Evolutionary conservation across 2,329 filamentous ascomycete species (phyloP), one percentile per base, ranked within the genome.

Genomic region (Echinosphaeria canescens): DNA sequence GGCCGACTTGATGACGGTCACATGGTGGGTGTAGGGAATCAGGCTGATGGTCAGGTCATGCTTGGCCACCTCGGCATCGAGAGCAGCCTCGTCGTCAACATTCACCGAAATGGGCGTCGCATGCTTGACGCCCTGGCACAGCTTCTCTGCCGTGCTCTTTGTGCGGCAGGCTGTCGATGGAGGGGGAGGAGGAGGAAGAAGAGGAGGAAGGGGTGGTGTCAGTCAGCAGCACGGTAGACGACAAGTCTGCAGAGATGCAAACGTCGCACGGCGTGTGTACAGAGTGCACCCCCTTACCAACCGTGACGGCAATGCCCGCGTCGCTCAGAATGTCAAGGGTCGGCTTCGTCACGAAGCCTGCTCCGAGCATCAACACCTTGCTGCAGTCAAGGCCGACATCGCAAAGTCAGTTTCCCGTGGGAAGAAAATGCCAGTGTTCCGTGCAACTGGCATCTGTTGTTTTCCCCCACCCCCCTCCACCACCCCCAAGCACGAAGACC

Each of bases 21-120:
- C 78, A 51, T 91, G 82, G 64, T 70, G 80, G 32, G 71, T 90
- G 57, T 93, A 95, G 27, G 85, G 85, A 40, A 95, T 92, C 51
- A 95, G 50, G 44, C 58, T 68, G 48, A 84, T 75, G 46, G 75
- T 71, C 9, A 91, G 54, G 46, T 88, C 76, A 47, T 76, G 62
- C 60, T 90, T 70, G 44, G 62, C 70, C 31, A 92, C 66, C 43
- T 71, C 80, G 28, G 70, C 67, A 42, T 93, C 82, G 31, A 95
- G 70, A 18, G 78, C 81, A 30, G 59, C 50, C 26, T 62, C 64
- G 48, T 92, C 59, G 43, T 53, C 74, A 38, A 92, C 85, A 46
- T 95, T 81, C 46, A 95, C 69, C 29, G 78, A 69, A 53, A 90
- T 76, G 37, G 84, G 65, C 27, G 51, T 62, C 38, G 81, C 67